These are phyloP conservation scores for Cetraspora pellucida DNA, from an alignment of 192 early-diverging fungal species.

Conservation along the genomic window DNA sequence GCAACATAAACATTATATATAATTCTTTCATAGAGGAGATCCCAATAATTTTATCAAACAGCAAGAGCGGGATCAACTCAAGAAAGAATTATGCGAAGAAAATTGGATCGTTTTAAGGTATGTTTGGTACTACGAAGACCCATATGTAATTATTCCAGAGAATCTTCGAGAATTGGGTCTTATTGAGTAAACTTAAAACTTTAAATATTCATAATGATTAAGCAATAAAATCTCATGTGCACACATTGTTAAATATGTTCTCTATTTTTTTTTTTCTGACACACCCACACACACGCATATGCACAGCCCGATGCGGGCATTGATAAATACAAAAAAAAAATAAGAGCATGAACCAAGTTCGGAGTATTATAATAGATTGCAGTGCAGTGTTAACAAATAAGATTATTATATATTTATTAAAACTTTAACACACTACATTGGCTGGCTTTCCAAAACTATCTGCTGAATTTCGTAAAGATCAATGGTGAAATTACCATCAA, in stretches of 20 bases:
- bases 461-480: slow-evolving; percentile 30
- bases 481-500: slow-evolving; percentile 28
- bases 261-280: slow-evolving; percentile 14
- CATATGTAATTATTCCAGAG: slow-evolving; percentile 14
- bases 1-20: slow-evolving; percentile 2
- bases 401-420: slow-evolving; percentile 9
- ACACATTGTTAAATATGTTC: neutral
- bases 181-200: slow-evolving; percentile 25
- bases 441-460: slow-evolving; percentile 25
- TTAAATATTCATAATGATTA: slow-evolving; percentile 15
- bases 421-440: slow-evolving; percentile 25
- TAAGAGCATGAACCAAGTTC: slow-evolving; percentile 19
- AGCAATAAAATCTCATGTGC: slow-evolving; percentile 21
- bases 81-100: slow-evolving; percentile 15
- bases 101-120: slow-evolving; percentile 18
- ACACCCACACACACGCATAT: neutral
- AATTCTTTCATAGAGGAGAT: slow-evolving; percentile 21
- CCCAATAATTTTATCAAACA: slow-evolving; percentile 13
- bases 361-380: slow-evolving; percentile 10
- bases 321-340: slow-evolving; percentile 21
- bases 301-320: slow-evolving; percentile 1
- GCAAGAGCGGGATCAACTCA: neutral
- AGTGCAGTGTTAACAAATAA: slow-evolving; percentile 17
- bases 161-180: slow-evolving; percentile 23
- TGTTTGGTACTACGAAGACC: slow-evolving; percentile 15